Base-by-base conservation (phyloP, 305 asterid species). In the Solanum hybrid region DNA sequence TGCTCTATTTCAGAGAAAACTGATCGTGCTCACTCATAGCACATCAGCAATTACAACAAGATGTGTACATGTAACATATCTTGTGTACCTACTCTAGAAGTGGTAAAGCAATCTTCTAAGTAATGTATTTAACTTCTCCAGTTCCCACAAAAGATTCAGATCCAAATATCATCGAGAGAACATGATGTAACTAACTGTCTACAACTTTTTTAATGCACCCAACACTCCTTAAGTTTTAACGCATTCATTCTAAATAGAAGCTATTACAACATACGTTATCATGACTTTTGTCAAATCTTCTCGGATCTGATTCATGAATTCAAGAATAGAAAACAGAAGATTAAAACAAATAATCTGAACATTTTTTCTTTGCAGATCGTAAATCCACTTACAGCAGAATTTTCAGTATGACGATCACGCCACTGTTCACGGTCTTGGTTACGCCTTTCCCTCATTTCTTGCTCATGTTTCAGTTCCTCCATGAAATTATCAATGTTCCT, bases 401-500 rank as follows among this genome's bases (percentile, higher is more conserved):
- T 94, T 88, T 96, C 98, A 90, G 93, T 94, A 85, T 78, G 92
- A 31, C 96, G 98, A 92, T 97, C 98, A 72, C 95, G 98, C 95
- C 93, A 93, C 88, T 88, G 93, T 29, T 97, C 98, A 90, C 98
- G 96, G 36, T 94, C 98, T 93, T 96, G 98, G 93, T 97, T 95
- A 90, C 97, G 93, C 92, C 95, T 95, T 93, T 96, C 98, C 93
- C 98, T 94, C 95, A 94, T 86, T 93, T 97, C 99, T 86, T 96
- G 98, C 89, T 97, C 98, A 71, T 95, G 95, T 94, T 97, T 97
- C 92, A 97, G 94, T 92, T 97, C 99, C 94, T 97, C 99, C 99
- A 97, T 97, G 88, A 97, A 97, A 93, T 95, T 93, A 90, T 97
- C 99, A 85, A 97, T 97, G 94, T 96, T 96, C 92, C 98, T 90